Percentiles rank a stretch among this genome's conserved stretches.
These are phyloP conservation scores for Claviceps africana DNA, from an alignment of 2,329 filamentous ascomycete species.

Conservation along the genomic window DNA sequence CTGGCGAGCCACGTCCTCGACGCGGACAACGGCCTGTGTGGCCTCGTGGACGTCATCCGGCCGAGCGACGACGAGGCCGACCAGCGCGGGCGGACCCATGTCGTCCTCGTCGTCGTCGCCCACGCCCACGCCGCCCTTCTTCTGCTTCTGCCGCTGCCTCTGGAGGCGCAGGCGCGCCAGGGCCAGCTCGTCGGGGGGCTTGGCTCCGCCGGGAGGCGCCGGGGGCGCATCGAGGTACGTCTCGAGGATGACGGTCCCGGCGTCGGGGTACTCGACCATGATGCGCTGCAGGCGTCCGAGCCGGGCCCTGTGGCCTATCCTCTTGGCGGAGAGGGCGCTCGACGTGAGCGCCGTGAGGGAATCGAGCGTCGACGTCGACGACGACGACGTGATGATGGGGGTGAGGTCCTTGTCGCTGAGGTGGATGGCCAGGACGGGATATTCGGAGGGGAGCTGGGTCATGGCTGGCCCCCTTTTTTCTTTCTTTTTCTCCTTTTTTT, in stretches of 20 bases:
- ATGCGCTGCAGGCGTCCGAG: slow-evolving; percentile 41
- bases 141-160: background rate
- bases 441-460: slow-evolving; percentile 29
- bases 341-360: slow-evolving; percentile 39
- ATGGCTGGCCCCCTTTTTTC: slow-evolving; percentile 11
- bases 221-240: slow-evolving; percentile 31
- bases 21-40: slow-evolving; percentile 33
- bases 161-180: background rate
- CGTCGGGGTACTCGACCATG: slow-evolving; percentile 40
- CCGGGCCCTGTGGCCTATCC: slow-evolving; percentile 36
- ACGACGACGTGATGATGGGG: slow-evolving; percentile 41
- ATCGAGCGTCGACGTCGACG: slow-evolving; percentile 27
- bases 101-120: slow-evolving; percentile 6
- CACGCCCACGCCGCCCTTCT: background rate
- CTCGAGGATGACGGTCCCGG: slow-evolving; percentile 28
- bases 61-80: slow-evolving; percentile 39
- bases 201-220: slow-evolving; percentile 1
- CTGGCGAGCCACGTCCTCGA: slow-evolving; percentile 40
- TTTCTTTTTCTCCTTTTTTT: background rate
- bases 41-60: slow-evolving; percentile 36
- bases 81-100: slow-evolving; percentile 35
- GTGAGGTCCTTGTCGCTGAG: slow-evolving; percentile 43
- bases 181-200: background rate
- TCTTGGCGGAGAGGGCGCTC: slow-evolving; percentile 38
- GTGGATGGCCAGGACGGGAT: slow-evolving; percentile 39